Conservation (phyloP, 2,329 filamentous ascomycete genomes). For the Sclerotinia trifoliorum region DNA sequence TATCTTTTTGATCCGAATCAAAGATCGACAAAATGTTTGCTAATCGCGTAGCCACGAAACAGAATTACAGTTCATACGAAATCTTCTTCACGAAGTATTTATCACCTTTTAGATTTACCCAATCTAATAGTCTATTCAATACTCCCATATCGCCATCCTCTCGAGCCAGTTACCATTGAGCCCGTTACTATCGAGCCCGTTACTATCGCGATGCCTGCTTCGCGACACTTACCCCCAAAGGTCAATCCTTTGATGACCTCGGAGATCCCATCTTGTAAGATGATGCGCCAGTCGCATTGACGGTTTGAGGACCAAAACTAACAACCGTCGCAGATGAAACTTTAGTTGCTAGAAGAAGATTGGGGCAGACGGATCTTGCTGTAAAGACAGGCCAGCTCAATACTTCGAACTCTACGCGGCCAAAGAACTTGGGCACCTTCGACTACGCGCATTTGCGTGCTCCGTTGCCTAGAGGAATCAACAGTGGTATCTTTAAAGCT, state of each 20-base stretch:
- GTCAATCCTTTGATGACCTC: slow-evolving; percentile 67
- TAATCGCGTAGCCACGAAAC: slow-evolving; percentile 16
- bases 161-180: slow-evolving; percentile 6
- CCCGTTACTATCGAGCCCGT: background rate
- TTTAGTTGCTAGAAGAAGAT: slow-evolving; percentile 71
- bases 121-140: background rate
- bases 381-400: slow-evolving; percentile 76
- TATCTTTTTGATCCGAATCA: background rate
- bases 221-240: slow-evolving; percentile 52
- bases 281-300: slow-evolving; percentile 27
- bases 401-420: slow-evolving; percentile 68
- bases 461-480: slow-evolving; percentile 85
- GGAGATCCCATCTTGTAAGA: slow-evolving; percentile 63
- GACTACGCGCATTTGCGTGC: slow-evolving; percentile 96
- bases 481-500: slow-evolving; percentile 88
- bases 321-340: slow-evolving; percentile 34
- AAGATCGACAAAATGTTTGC: slow-evolving; percentile 9
- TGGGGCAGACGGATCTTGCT: slow-evolving; percentile 88
- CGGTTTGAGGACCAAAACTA: slow-evolving; percentile 25
- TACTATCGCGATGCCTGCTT: slow-evolving; percentile 30
- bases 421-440: slow-evolving; percentile 75
- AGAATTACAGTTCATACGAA: slow-evolving; percentile 13
- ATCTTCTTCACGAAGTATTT: slow-evolving; percentile 4
- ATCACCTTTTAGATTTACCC: background rate
- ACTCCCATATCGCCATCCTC: slow-evolving; percentile 15